These are phyloP conservation scores for Daedaleopsis sinensis DNA, from an alignment of 768 basidiomycete genomes.

Conservation along the genomic window DNA sequence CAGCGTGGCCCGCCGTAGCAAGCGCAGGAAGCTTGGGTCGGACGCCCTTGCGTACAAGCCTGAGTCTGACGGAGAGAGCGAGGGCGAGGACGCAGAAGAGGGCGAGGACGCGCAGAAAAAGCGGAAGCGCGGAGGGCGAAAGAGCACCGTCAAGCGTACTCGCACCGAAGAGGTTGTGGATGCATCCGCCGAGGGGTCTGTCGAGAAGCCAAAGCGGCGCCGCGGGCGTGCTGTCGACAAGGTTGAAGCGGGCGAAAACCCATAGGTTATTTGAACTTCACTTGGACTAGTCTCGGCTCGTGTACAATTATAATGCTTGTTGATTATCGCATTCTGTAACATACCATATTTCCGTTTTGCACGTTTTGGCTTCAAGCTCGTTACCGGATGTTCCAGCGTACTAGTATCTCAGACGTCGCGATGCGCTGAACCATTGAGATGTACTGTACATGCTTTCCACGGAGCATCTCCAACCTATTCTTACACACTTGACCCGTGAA, in stretches of 20 bases:
- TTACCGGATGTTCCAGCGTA: too few species aligned
- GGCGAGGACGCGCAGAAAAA: constrained; percentile 4
- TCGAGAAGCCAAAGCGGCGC: constrained; percentile 11
- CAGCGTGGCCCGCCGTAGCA: constrained; percentile 4
- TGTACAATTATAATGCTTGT: too few species aligned
- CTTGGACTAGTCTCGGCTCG: neutral
- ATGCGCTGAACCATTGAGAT: too few species aligned
- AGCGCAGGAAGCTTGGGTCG: constrained; percentile 34
- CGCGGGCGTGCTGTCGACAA: neutral
- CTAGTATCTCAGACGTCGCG: too few species aligned
- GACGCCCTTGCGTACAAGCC: constrained; percentile 45
- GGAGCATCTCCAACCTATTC: too few species aligned
- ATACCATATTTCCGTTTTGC: too few species aligned
- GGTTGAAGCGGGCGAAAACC: neutral
- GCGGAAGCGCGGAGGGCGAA: constrained; percentile 4
- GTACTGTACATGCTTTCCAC: too few species aligned
- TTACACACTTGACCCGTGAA: neutral
- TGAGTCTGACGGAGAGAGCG: constrained; percentile 24
- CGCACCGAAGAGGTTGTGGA: constrained; percentile 13
- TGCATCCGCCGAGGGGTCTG: neutral
- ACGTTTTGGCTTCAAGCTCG: too few species aligned
- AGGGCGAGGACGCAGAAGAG: constrained; percentile 33
- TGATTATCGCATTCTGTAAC: too few species aligned
- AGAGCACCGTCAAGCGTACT: constrained; percentile 13
- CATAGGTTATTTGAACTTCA: neutral